Percentiles rank a stretch among this genome's conserved stretches.
Conservation (phyloP, 2,329 filamentous ascomycete genomes). For the Xylariaceae sp. region DNA sequence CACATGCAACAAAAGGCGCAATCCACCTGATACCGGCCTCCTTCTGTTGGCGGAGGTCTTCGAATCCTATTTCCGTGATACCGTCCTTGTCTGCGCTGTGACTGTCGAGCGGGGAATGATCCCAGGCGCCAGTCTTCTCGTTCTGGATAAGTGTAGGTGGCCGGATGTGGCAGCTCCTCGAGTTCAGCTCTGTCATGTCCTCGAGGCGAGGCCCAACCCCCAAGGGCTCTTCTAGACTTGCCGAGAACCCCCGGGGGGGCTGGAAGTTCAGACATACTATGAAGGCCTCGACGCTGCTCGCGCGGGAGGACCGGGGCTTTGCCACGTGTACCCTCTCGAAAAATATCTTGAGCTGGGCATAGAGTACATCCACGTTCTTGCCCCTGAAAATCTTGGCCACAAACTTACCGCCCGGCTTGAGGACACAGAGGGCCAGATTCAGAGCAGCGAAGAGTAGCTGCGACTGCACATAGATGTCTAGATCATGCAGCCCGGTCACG, state of each 20-base stretch:
- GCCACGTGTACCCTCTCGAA: slow-evolving; percentile 84
- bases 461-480: slow-evolving; percentile 96
- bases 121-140: slow-evolving; percentile 35
- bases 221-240: slow-evolving; percentile 68
- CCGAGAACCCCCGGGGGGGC: slow-evolving; percentile 67
- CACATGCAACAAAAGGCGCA: slow-evolving; percentile 93
- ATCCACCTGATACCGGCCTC: slow-evolving; percentile 64
- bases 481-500: slow-evolving; percentile 91
- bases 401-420: slow-evolving; percentile 89
- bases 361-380: slow-evolving; percentile 90
- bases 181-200: slow-evolving; percentile 38
- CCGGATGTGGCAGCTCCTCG: slow-evolving; percentile 32
- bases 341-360: slow-evolving; percentile 86
- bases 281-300: slow-evolving; percentile 93
- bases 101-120: slow-evolving; percentile 15
- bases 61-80: slow-evolving; percentile 41
- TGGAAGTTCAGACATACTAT: slow-evolving; percentile 88
- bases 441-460: slow-evolving; percentile 91
- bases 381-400: slow-evolving; percentile 97
- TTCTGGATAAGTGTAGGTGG: slow-evolving; percentile 40
- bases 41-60: slow-evolving; percentile 32
- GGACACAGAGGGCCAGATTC: slow-evolving; percentile 85
- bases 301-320: slow-evolving; percentile 89
- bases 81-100: slow-evolving; percentile 22
- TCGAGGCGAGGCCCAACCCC: slow-evolving; percentile 53